These are phyloP conservation scores for Coemansia sp. DNA, from an alignment of 192 early-diverging fungal species.

Conservation along the genomic window DNA sequence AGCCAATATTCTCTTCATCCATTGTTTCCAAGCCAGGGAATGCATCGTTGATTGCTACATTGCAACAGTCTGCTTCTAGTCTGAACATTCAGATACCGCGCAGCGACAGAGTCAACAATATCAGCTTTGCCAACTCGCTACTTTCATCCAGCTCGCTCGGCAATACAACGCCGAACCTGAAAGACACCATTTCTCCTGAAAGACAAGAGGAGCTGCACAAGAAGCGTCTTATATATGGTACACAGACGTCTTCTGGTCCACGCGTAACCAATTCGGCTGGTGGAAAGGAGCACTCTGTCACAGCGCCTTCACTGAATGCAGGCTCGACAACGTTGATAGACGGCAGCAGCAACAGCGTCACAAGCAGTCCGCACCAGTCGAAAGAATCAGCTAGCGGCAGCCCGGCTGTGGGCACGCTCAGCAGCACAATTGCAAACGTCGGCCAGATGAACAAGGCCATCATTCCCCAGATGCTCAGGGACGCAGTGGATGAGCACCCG, in stretches of 20 bases:
- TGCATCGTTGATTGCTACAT: neutral
- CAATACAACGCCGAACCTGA: neutral
- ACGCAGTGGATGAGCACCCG: constrained; percentile 43
- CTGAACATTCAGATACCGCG: neutral
- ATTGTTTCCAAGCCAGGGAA: neutral
- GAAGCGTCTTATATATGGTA: neutral
- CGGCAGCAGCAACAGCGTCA: neutral
- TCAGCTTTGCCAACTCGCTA: neutral
- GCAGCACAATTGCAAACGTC: constrained; percentile 19
- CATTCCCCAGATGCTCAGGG: constrained; percentile 42
- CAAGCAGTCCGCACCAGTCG: constrained; percentile 11
- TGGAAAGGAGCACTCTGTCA: neutral
- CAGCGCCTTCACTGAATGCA: neutral
- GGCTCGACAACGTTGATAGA: neutral
- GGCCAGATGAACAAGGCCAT: constrained; percentile 48
- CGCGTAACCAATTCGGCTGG: neutral
- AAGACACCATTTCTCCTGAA: neutral
- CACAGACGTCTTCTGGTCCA: neutral
- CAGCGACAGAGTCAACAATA: neutral
- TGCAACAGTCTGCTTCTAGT: neutral
- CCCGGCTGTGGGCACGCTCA: constrained; percentile 8
- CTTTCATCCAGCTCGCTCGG: constrained; percentile 1
- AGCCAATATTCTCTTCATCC: neutral
- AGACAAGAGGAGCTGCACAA: neutral
- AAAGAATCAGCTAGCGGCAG: constrained; percentile 8